phyloP scores from a whole-genome alignment of 2,329 filamentous ascomycete species.

The Plenodomus biglobosus region DNA sequence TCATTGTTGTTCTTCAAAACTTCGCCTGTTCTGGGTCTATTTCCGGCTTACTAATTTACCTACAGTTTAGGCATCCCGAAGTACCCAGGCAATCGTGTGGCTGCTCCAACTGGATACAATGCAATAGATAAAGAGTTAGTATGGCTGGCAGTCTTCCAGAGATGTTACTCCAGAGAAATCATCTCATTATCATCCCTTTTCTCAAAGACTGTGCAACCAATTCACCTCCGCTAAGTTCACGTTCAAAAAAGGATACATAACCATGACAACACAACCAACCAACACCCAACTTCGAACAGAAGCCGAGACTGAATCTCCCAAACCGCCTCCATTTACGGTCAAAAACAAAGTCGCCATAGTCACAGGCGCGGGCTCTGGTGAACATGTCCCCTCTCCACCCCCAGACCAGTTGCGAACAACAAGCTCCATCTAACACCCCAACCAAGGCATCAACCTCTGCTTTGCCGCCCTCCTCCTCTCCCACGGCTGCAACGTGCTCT shows the following conservation, averaged over 20 bases:
- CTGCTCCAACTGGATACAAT: neutral
- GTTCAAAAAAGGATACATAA: neutral
- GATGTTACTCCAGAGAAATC: too few species aligned
- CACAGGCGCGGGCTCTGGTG: conserved; percentile 50
- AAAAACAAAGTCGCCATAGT: conserved; percentile 52
- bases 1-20: too few species aligned
- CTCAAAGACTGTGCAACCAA: too few species aligned
- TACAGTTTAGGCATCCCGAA: neutral
- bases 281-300: too few species aligned
- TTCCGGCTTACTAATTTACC: neutral
- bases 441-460: conserved; percentile 50
- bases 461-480: conserved; percentile 51
- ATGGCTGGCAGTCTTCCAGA: neutral
- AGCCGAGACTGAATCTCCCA: neutral
- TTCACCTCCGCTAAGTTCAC: too few species aligned
- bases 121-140: neutral
- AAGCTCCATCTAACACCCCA: neutral
- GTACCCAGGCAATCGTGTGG: neutral
- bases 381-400: conserved; percentile 5
- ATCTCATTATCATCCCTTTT: too few species aligned
- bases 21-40: neutral
- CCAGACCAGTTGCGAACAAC: too few species aligned
- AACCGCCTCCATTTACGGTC: conserved; percentile 39
- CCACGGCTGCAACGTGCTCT: conserved; percentile 51
- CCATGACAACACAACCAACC: conserved; percentile 5